Base-by-base conservation (phyloP, 148 eudicot species). In the Oxyria digyna region DNA sequence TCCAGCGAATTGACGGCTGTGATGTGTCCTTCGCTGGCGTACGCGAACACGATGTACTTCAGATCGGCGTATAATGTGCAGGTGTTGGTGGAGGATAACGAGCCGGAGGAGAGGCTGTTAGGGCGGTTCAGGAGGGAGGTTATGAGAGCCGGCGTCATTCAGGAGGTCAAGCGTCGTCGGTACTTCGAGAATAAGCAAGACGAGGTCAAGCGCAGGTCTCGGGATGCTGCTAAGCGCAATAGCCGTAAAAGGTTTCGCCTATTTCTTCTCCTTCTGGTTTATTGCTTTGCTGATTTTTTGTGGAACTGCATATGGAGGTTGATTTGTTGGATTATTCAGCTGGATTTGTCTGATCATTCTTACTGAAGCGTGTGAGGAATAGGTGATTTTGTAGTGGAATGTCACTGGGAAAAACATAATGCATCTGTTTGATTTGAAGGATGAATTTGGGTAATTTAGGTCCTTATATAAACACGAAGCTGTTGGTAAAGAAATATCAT, bases 171-270 rank as follows among this genome's bases (percentile, higher is more conserved):
- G 38, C 71, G 87, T 24, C 42, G 85, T 6, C 71, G 73, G 59
- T 77, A 21, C 43, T 84, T 81, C 27, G 87, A 84, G 72, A 79
- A 66, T 24, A 42, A 74, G 40, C 87, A 72, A 73, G 85, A 84
- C 4, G 64, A 77, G 57, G 73, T 38, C 74, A 84, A 84, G 31
- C 75, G 87, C 8, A 84, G 72, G 40, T 3, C 81, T 23, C 85
- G 85, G 40, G 87, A 84, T 3, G 87, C 87, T 32, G 81, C 83
- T 48, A 77, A 43, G 50, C 78, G 69, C 11, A 73, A 75, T 46
- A 66, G 69, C 67, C 76, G 81, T 12, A 48, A 33, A 50, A 75
- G 83, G 85, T 84, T 50, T 31, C 65, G 18, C 37, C 35, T n/a
- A n/a, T n/a, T 27, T 57, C 18, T 29, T 57, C 35, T 55, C 15